A percentile compares a stretch with the other conserved stretches of the same genome.
Evolutionary conservation across 2,329 filamentous ascomycete species (phyloP).

Genomic region (Albifimbria verrucaria): DNA sequence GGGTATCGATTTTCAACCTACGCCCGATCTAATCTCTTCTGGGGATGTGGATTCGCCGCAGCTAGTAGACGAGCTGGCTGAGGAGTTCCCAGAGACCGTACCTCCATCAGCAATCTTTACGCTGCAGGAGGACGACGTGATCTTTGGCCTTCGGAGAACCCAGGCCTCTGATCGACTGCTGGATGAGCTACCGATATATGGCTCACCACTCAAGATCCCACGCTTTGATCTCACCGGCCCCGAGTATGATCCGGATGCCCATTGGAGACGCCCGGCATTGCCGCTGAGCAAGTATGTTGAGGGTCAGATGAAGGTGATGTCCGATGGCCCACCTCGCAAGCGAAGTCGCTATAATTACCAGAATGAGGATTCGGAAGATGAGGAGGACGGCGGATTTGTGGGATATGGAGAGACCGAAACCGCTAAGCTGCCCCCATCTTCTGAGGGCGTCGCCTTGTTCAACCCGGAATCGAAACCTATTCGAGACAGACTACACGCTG

Average conservation of each 20-base stretch:
- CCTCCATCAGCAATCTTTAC: constrained; percentile 79
- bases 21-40: constrained; percentile 66
- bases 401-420: constrained; percentile 45
- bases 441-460: constrained; percentile 80
- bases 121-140: constrained; percentile 75
- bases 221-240: constrained; percentile 54
- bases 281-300: constrained; percentile 85
- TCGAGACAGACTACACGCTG: constrained; percentile 83
- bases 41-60: constrained; percentile 57
- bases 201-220: constrained; percentile 58
- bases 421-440: constrained; percentile 60
- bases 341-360: constrained; percentile 79
- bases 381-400: constrained; percentile 53
- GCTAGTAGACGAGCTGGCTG: constrained; percentile 34
- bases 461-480: constrained; percentile 85
- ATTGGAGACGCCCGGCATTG: constrained; percentile 73
- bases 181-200: constrained; percentile 77
- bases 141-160: constrained; percentile 73
- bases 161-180: constrained; percentile 73
- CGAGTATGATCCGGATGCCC: constrained; percentile 63
- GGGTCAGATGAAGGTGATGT: constrained; percentile 70
- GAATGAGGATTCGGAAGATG: constrained; percentile 66
- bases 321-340: constrained; percentile 66
- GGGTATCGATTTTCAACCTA: constrained; percentile 44
- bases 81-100: constrained; percentile 45